Percentiles rank a stretch among this genome's conserved stretches.
phyloP scores from a whole-genome alignment of 78 protist species.

The Dictyostelium firmibasis region DNA sequence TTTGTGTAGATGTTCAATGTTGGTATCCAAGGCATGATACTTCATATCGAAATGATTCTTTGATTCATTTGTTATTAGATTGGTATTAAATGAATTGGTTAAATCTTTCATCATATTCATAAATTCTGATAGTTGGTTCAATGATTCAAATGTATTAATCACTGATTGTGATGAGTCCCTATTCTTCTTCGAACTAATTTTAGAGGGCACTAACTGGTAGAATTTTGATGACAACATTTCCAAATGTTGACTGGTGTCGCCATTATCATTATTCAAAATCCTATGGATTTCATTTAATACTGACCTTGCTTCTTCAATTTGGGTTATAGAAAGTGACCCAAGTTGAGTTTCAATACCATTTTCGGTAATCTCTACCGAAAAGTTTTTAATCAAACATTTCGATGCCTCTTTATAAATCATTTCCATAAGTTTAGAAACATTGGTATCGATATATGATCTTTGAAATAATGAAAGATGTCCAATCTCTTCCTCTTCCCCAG shows the following conservation, averaged over 20 bases:
- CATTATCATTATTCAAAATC: neutral
- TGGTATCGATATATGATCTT: neutral
- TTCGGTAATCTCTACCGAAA: conserved; percentile 7
- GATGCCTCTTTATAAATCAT: neutral
- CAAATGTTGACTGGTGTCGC: neutral
- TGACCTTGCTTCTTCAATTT: conserved; percentile 5
- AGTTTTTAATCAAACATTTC: conserved; percentile 1
- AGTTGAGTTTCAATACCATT: conserved; percentile 76
- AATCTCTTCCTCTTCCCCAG: neutral
- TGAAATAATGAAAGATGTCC: neutral
- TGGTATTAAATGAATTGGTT: neutral
- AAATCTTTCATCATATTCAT: conserved; percentile 19
- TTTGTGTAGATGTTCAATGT: neutral
- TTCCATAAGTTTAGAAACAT: neutral
- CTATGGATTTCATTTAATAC: neutral
- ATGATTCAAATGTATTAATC: neutral
- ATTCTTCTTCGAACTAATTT: neutral
- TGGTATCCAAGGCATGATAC: neutral
- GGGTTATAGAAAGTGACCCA: conserved; percentile 36
- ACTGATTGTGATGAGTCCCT: neutral
- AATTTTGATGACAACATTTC: neutral
- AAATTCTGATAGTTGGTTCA: neutral
- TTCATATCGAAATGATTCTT: neutral
- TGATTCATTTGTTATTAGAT: neutral
- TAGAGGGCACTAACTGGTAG: neutral